These are phyloP conservation scores for Hippophae tibetana DNA, from an alignment of 306 rosid species.

Conservation along the genomic window DNA sequence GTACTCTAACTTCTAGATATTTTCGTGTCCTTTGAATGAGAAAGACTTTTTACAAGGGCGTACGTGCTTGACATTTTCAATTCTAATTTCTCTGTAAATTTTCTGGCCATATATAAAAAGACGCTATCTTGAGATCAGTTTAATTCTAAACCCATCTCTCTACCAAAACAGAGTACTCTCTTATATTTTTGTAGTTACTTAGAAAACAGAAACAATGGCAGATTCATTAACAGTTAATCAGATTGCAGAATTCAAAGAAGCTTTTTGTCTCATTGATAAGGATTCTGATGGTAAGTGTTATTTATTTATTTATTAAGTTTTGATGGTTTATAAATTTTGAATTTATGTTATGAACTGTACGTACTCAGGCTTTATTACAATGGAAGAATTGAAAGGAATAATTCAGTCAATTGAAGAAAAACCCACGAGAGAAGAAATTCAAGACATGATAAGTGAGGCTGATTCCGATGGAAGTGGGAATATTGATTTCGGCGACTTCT, in stretches of 20 bases:
- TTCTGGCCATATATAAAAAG: no score
- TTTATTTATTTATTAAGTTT: background rate
- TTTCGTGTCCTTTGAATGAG: no score
- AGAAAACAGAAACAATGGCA: slow-evolving; percentile 14
- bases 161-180: no score
- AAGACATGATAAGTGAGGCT: slow-evolving; percentile 38
- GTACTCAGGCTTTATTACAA: slow-evolving; percentile 23
- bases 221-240: slow-evolving; percentile 33
- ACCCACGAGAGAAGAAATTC: slow-evolving; percentile 37
- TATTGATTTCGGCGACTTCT: slow-evolving; percentile 37
- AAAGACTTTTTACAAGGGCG: no score
- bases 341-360: background rate
- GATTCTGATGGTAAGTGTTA: slow-evolving; percentile 37
- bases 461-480: slow-evolving; percentile 30
- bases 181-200: no score
- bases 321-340: background rate
- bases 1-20: no score
- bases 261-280: slow-evolving; percentile 39
- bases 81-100: no score
- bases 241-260: slow-evolving; percentile 42
- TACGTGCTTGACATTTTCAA: no score
- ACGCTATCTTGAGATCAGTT: no score
- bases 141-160: no score
- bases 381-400: slow-evolving; percentile 30
- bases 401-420: slow-evolving; percentile 32